Percentiles rank a stretch among this genome's conserved stretches.
These are phyloP conservation scores for Gossypium lobatum DNA, from an alignment of 441 rosid genomes.

Conservation along the genomic window DNA sequence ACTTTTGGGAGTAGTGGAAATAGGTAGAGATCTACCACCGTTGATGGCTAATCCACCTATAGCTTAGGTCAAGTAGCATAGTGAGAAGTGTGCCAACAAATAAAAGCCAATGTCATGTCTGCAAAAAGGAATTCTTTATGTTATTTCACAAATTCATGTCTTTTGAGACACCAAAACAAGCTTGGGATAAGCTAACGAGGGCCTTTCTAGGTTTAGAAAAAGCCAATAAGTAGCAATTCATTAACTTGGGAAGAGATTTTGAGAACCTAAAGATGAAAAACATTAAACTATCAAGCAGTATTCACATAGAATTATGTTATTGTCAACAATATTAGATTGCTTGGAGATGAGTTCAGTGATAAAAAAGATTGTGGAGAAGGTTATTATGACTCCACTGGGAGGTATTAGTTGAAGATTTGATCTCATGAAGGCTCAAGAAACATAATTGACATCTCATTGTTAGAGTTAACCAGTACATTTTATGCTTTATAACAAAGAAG, in stretches of 20 bases:
- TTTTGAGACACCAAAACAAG: background rate
- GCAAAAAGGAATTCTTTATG: background rate
- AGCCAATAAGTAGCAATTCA: background rate
- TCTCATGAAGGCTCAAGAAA: background rate
- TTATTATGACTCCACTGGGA: background rate
- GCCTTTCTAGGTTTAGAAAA: background rate
- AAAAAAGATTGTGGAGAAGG: background rate
- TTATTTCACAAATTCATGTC: background rate
- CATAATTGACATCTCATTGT: background rate
- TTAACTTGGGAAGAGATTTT: background rate
- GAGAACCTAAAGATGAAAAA: background rate
- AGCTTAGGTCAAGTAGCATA: background rate
- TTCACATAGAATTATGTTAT: background rate
- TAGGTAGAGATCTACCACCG: background rate
- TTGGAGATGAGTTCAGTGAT: background rate
- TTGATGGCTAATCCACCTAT: background rate
- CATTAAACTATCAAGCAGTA: background rate
- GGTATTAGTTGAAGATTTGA: background rate
- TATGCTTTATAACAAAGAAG: background rate
- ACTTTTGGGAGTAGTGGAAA: background rate
- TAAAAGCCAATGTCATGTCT: background rate
- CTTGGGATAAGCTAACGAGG: background rate
- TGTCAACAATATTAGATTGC: background rate
- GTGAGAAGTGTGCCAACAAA: background rate
- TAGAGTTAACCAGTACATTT: background rate